phyloP scores from a whole-genome alignment of 805 yeast species.

The Yarrowia divulgata region DNA sequence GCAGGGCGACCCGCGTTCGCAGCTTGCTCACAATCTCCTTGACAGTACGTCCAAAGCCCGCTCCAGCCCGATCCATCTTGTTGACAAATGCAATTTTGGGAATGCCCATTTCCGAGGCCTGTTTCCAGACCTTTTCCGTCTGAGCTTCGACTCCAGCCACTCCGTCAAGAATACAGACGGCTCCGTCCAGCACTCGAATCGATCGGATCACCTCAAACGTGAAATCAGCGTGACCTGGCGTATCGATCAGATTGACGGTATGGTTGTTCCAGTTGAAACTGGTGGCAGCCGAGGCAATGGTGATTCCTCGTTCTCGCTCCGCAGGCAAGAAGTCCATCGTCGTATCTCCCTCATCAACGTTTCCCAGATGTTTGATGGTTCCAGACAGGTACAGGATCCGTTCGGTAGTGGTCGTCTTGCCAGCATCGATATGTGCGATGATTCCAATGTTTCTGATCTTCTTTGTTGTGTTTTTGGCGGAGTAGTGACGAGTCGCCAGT shows the following conservation, averaged over 20 bases:
- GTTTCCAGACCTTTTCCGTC: slow-evolving; percentile 96
- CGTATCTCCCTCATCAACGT: slow-evolving; percentile 96
- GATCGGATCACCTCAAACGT: slow-evolving; percentile 93
- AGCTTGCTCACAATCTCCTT: slow-evolving; percentile 80
- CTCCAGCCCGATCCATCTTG: slow-evolving; percentile 97
- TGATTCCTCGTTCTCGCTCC: slow-evolving; percentile 91
- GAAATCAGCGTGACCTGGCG: slow-evolving; percentile 98
- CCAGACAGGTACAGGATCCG: slow-evolving; percentile 93
- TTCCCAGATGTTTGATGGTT: slow-evolving; percentile 75
- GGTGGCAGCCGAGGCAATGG: slow-evolving; percentile 96
- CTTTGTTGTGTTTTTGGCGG: neutral
- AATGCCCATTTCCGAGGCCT: slow-evolving; percentile 69
- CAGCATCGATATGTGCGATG: slow-evolving; percentile 99
- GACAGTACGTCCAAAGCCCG: slow-evolving; percentile 90
- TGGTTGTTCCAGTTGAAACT: slow-evolving; percentile 83
- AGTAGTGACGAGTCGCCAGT: neutral
- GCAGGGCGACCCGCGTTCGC: slow-evolving; percentile 72
- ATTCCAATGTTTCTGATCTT: slow-evolving; percentile 85
- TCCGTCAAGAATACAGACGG: slow-evolving; percentile 89
- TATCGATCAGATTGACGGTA: slow-evolving; percentile 87
- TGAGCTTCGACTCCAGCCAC: slow-evolving; percentile 99
- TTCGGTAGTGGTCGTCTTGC: slow-evolving; percentile 97
- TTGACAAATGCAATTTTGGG: slow-evolving; percentile 85
- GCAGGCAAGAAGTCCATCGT: slow-evolving; percentile 91
- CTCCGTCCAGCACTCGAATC: slow-evolving; percentile 90